Evolutionary conservation across 345 rosid species (phyloP), one percentile per base, ranked within the genome.

Genomic region (Cardiospermum halicacabum): DNA sequence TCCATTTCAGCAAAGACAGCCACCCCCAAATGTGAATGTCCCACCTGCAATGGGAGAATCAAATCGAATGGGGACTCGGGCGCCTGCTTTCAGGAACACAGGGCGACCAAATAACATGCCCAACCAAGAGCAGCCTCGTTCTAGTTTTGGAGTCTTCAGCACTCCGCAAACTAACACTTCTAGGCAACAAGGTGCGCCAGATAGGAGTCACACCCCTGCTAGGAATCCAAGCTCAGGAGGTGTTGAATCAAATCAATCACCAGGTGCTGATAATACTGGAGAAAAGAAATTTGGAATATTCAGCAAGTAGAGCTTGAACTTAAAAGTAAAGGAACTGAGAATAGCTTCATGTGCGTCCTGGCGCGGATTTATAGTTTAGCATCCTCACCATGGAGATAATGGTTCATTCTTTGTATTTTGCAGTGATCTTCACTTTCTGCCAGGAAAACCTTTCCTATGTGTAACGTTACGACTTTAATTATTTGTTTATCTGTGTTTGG

Each of bases 81-180:
- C 68, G 58, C 54, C 74, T 58, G 10, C 32, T 27, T 50, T 24
- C 19, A 58, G 69, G 36, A 69, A 68, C 57, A 19, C 31, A 3
- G 59, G 42, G 59, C 67, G 73, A 32, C 77, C 75, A 27, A 67
- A 64, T 59, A 69, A 69, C 37, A 50, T 57, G 51, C 69, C 32
- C 25, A 69, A 65, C 74, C 78, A 62, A 79, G 68, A 39, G n/a
- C 65, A 51, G 0, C n/a, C 54, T 51, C 43, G 22, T 22, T 48
- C 72, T 28, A 57, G 86, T 72, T 87, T 67, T 74, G 96, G 96
- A 42, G 72, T 78, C 51, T 83, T 89, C 75, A 91, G 94, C 69
- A 64, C 72, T 63, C 56, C 77, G 15, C 76, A 57, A 12, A 49
- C 65, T 43, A 69, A 55, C 62, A 18, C 45, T 27, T 56, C 71